Evolutionary conservation across 1,284 basidiomycete species (phyloP), one percentile per base, ranked within the genome.

Genomic region (Trichosporon faecale): DNA sequence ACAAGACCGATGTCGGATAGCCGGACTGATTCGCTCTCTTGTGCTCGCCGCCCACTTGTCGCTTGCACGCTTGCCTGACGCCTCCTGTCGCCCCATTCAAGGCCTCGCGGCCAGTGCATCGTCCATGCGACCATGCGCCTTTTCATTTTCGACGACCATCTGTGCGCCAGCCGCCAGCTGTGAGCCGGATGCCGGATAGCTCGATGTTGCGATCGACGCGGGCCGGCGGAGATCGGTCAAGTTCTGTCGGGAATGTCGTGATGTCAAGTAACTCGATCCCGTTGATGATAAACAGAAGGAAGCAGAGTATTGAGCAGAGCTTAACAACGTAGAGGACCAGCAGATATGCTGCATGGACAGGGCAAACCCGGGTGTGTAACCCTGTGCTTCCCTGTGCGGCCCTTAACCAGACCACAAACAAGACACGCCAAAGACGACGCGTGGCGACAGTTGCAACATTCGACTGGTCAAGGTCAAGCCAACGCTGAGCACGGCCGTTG

Each of bases 1-100:
- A 44, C 40, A 44, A 44, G 40, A 44, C 49, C 49, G 21, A 52
- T 52, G 49, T 52, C 49, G 57, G 57, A 31, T 61, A 61, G 57
- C 27, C 57, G 57, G 57, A 33, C 21, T 61, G 57, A 61, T 61
- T n/a, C 57, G 29, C 27, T 33, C 7, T 8, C 31, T 52, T 21
- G 23, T n/a, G 29, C 27, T 31, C 27, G 7, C 14, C 29, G 29
- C 57, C 31, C 14, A 29, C 18, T 23, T 18, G 27, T 29, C n/a
- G 40, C 57, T 3, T 16, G 1, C 2, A 31, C 57, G 57, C 27
- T 29, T 11, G 7, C n/a, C 21, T 7, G 5, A 37, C 35, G 35
- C 35, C 35, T 37, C 35, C 35, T 14, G 11, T 37, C 35, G 35
- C 6, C 40, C 40, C 40, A 44, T 44, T 44, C 18, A 44, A 44